Percentiles rank a stretch among this genome's conserved stretches.
phyloP scores from a whole-genome alignment of 2,329 filamentous ascomycete species.

The Aspergillus candidus region DNA sequence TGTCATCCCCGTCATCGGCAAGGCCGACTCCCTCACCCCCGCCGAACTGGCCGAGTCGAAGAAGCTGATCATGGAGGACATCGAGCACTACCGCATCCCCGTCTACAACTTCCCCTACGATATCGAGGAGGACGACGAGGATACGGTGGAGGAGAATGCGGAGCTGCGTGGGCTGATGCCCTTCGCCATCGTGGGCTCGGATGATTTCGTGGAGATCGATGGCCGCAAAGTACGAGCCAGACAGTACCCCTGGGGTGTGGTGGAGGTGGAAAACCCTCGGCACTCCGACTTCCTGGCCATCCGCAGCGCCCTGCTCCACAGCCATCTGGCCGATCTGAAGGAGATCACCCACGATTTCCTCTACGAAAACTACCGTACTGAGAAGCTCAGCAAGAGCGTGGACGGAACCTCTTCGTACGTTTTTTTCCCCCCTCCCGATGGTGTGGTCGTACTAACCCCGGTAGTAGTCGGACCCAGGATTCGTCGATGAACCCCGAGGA shows the following conservation, averaged over 20 bases:
- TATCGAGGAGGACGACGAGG: conserved; percentile 98
- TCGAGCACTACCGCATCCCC: conserved; percentile 98
- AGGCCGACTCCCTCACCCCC: conserved; percentile 94
- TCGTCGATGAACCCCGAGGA: conserved; percentile 98
- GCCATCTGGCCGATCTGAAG: conserved; percentile 95
- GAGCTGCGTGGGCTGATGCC: conserved; percentile 97
- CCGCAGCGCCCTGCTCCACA: conserved; percentile 91
- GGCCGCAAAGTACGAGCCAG: conserved; percentile 87
- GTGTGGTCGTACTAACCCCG: conserved; percentile 10
- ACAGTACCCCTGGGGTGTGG: conserved; percentile 98
- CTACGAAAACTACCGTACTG: conserved; percentile 99
- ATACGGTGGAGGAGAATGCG: conserved; percentile 98
- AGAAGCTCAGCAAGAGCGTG: conserved; percentile 99
- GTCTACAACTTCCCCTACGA: conserved; percentile 99
- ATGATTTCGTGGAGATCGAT: conserved; percentile 90
- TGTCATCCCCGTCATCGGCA: conserved; percentile 97
- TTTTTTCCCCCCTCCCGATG: not conserved
- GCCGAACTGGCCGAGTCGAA: conserved; percentile 97
- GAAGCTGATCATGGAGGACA: conserved; percentile 99
- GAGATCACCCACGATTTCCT: conserved; percentile 99
- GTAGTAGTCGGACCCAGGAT: conserved; percentile 50
- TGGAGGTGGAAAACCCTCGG: conserved; percentile 97
- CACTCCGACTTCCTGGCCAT: conserved; percentile 98
- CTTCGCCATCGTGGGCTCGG: conserved; percentile 96
- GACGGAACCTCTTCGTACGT: conserved; percentile 85